Percentiles rank a stretch among this genome's conserved stretches.
phyloP scores from a whole-genome alignment of 805 yeast genomes.

The Yarrowia deformans region DNA sequence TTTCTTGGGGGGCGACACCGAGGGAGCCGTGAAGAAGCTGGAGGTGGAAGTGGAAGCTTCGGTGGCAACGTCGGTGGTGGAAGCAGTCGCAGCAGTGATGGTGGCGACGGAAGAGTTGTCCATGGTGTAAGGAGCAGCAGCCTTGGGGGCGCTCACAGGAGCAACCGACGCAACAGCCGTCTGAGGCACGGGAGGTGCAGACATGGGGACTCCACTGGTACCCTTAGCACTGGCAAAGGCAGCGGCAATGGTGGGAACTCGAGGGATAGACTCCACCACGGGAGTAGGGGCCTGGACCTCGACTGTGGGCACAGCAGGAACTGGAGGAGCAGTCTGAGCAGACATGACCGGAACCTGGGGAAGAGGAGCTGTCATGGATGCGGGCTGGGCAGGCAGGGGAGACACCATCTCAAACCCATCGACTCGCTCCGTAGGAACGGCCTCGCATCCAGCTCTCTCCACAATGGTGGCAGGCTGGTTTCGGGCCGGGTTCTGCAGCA shows the following conservation, averaged over 20 bases:
- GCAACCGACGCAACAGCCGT: background rate
- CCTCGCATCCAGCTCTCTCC: background rate
- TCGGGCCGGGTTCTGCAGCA: conserved; percentile 30
- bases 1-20: conserved; percentile 4
- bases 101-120: conserved; percentile 24
- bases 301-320: conserved; percentile 1
- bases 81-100: background rate
- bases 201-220: background rate
- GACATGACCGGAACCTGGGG: background rate
- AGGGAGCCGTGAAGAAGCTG: conserved; percentile 18
- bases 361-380: background rate
- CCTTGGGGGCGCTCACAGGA: too few species aligned
- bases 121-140: conserved; percentile 6
- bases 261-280: background rate
- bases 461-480: background rate
- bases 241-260: conserved; percentile 18
- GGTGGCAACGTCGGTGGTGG: background rate
- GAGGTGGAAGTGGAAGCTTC: conserved; percentile 2
- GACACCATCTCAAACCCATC: conserved; percentile 25
- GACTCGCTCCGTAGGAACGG: background rate
- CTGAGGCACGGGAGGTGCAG: background rate
- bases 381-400: background rate
- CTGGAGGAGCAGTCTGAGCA: background rate
- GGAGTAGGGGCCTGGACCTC: conserved; percentile 24
- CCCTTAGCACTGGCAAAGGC: background rate